Conservation (phyloP, 2,329 filamentous ascomycete genomes). For the Simplicillium aogashimaense region DNA sequence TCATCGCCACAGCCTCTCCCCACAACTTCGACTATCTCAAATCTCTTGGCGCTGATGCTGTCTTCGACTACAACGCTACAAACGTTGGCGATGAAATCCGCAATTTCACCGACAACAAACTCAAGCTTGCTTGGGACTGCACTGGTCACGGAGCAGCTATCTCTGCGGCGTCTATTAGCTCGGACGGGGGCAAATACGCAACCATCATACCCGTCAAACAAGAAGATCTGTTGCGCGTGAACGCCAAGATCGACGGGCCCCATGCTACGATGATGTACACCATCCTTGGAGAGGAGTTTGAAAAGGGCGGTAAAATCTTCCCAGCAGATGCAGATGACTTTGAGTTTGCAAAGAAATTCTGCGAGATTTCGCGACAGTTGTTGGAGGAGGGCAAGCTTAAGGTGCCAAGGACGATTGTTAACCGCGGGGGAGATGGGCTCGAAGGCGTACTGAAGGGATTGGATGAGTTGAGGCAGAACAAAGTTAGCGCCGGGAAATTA, state of each 20-base stretch:
- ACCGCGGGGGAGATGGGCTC: slow-evolving; percentile 16
- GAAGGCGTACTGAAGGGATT: slow-evolving; percentile 22
- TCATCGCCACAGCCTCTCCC: slow-evolving; percentile 26
- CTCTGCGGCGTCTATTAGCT: slow-evolving; percentile 1
- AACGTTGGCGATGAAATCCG: slow-evolving; percentile 12
- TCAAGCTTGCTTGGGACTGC: slow-evolving; percentile 14
- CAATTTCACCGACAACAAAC: slow-evolving; percentile 9
- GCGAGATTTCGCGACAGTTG: slow-evolving; percentile 19
- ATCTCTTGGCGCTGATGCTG: slow-evolving; percentile 28
- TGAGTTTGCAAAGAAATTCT: slow-evolving; percentile 26
- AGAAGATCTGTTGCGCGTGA: background rate
- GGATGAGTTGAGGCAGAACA: slow-evolving; percentile 17
- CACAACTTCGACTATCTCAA: slow-evolving; percentile 27
- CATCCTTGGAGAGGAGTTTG: slow-evolving; percentile 23
- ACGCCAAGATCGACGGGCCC: slow-evolving; percentile 1
- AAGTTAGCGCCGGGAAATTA: slow-evolving; percentile 30
- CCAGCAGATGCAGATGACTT: slow-evolving; percentile 16
- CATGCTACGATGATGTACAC: slow-evolving; percentile 28
- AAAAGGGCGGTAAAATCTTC: slow-evolving; percentile 10
- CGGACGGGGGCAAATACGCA: background rate
- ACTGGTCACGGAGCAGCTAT: slow-evolving; percentile 4
- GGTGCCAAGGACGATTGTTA: slow-evolving; percentile 14
- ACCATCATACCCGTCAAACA: slow-evolving; percentile 1
- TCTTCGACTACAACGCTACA: slow-evolving; percentile 30
- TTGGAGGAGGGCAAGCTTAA: slow-evolving; percentile 24